phyloP scores from a whole-genome alignment of 2,329 filamentous ascomycete species.

The Myriosclerotinia curreyana region DNA sequence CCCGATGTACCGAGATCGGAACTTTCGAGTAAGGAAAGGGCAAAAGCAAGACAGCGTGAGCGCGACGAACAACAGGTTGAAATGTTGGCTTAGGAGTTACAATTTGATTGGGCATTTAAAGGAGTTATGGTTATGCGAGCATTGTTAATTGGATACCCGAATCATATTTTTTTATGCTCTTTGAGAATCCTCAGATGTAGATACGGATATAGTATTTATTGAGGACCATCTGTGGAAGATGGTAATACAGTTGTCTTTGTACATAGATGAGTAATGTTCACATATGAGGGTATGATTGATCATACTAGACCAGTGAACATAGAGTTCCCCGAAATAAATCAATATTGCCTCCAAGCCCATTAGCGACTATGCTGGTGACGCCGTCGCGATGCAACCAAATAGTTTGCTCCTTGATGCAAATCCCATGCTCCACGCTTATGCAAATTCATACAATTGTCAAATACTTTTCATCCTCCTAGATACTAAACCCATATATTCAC shows the following conservation, averaged over 20 bases:
- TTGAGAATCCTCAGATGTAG: conserved; percentile 5
- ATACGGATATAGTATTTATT: background rate
- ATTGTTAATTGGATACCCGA: conserved; percentile 30
- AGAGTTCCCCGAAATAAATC: background rate
- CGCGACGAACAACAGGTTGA: conserved; percentile 33
- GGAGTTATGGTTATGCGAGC: conserved; percentile 30
- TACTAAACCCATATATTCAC: background rate
- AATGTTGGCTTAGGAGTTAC: conserved; percentile 35
- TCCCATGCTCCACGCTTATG: conserved; percentile 23
- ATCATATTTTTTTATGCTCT: conserved; percentile 12
- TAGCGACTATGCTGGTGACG: background rate
- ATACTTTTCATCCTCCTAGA: background rate
- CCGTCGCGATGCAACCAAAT: conserved; percentile 19
- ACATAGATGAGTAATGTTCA: background rate
- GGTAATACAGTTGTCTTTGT: conserved; percentile 1
- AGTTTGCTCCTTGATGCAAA: background rate
- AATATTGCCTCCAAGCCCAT: background rate
- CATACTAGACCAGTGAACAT: background rate
- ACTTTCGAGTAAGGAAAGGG: conserved; percentile 31
- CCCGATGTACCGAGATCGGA: conserved; percentile 36
- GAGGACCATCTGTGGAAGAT: background rate
- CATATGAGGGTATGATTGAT: background rate
- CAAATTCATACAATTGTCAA: background rate
- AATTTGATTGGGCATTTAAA: conserved; percentile 30
- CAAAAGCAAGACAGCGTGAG: conserved; percentile 32